These are phyloP conservation scores for Corymbia maculata DNA, from an alignment of 345 rosid genomes.

Conservation along the genomic window DNA sequence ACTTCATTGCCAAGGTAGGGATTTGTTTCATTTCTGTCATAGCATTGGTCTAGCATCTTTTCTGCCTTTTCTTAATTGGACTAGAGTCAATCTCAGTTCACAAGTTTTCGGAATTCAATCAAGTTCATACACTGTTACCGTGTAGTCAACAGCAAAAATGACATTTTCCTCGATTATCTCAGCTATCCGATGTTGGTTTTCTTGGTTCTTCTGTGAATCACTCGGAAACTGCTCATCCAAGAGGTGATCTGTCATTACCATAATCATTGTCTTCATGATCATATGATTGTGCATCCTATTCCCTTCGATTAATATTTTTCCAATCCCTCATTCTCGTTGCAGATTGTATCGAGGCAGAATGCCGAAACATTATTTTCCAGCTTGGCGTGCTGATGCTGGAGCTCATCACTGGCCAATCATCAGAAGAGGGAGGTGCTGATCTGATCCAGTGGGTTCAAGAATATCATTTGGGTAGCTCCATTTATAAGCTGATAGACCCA, in stretches of 20 bases:
- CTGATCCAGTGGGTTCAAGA: constrained; percentile 81
- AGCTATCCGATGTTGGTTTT: constrained; percentile 68
- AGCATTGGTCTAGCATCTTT: not conserved
- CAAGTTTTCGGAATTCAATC: not conserved
- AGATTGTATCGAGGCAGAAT: constrained; percentile 35
- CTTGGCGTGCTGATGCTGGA: constrained; percentile 83
- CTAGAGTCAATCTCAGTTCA: not conserved
- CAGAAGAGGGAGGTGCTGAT: constrained; percentile 48
- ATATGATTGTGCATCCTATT: not conserved
- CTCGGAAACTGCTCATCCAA: constrained; percentile 15
- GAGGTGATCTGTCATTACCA: constrained; percentile 26
- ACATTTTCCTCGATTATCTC: not conserved
- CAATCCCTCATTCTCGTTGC: not conserved
- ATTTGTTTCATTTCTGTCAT: not conserved
- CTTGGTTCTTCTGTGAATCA: constrained; percentile 21
- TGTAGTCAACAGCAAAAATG: not conserved
- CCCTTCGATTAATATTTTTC: not conserved
- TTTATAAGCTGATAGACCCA: constrained; percentile 81
- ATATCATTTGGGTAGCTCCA: constrained; percentile 47
- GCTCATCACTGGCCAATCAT: constrained; percentile 83
- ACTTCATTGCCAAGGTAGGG: constrained; percentile 74
- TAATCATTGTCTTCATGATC: not conserved
- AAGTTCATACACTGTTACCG: not conserved
- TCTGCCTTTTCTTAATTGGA: not conserved
- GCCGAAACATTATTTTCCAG: constrained; percentile 58